These are phyloP conservation scores for Sporothrix euskadiensis DNA, from an alignment of 2,329 filamentous ascomycete genomes.

Conservation along the genomic window DNA sequence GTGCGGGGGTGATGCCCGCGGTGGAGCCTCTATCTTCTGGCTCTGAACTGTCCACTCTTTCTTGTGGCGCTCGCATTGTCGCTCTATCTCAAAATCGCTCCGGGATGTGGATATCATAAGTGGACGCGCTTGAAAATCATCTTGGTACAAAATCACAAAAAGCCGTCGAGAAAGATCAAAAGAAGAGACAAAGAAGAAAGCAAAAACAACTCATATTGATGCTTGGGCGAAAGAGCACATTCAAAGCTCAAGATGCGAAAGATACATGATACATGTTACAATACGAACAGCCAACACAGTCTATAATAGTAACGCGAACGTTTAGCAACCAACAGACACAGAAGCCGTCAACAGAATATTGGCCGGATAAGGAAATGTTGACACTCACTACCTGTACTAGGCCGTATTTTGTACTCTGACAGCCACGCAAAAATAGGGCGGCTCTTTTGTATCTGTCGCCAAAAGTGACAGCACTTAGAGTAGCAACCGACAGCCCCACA, in stretches of 20 bases:
- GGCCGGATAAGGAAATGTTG: background rate
- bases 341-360: background rate
- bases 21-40: background rate
- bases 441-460: background rate
- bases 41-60: background rate
- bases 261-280: background rate
- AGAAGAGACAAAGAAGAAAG: background rate
- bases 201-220: background rate
- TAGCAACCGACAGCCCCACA: background rate
- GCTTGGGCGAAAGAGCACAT: background rate
- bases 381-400: background rate
- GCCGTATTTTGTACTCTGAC: background rate
- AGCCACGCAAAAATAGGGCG: background rate
- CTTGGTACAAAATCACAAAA: background rate
- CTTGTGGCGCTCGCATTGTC: background rate
- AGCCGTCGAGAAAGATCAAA: background rate
- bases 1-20: slow-evolving; percentile 18
- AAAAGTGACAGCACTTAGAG: background rate
- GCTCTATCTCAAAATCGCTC: background rate
- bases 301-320: background rate
- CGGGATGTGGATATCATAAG: background rate
- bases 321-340: background rate
- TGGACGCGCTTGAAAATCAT: background rate
- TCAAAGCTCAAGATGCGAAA: background rate
- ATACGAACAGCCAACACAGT: background rate